Base-by-base conservation (phyloP, 139 green algal genomes). In the Chlamydomonas schloesseri region DNA sequence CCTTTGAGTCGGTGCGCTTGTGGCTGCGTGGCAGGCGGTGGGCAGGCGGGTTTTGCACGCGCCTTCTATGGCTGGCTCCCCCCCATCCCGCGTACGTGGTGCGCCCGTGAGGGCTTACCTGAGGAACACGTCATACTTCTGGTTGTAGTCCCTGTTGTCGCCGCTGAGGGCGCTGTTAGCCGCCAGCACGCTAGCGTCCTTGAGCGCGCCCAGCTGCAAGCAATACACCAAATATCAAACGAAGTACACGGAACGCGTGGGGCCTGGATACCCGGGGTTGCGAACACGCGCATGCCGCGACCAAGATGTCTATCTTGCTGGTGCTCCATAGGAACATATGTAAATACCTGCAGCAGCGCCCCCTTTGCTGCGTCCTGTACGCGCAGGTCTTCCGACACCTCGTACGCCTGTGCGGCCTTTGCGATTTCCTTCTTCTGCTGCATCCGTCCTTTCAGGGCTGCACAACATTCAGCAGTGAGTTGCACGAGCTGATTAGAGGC, bases 121-220 rank as follows among this genome's bases (percentile, higher is more conserved):
- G n/a, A 86, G 80, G 68, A 86, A 86, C 37, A 79, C 80, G 53
- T 77, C 69, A 34, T 71, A 86, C 24, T 42, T 33, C 75, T 83
- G 75, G 4, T 3, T 24, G 28, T 37, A 60, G 73, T 67, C n/a
- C 47, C 29, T 8, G 50, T 47, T 15, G 29, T 72, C 58, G 21
- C 62, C 76, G 18, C 23, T 33, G 10, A 34, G n/a, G 8, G 68
- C 60, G 23, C 76, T 53, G 11, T 70, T 62, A 6, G 58, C 58
- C 6, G 31, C 37, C 36, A 72, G 57, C 4, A 57, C 71, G 17
- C 31, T 46, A 46, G 42, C 23, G 42, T 78, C 71, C 26, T 78
- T 53, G 23, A 78, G 71, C 26, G 64, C 64, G 24, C 64, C 64
- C 64, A 71, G 64, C 64, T 71, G 64, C 64, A 11, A 11, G 55